Percentiles rank a stretch among this genome's conserved stretches.
These are phyloP conservation scores for Pleurotus salmoneostramineus DNA, from an alignment of 768 basidiomycete species.

Conservation along the genomic window DNA sequence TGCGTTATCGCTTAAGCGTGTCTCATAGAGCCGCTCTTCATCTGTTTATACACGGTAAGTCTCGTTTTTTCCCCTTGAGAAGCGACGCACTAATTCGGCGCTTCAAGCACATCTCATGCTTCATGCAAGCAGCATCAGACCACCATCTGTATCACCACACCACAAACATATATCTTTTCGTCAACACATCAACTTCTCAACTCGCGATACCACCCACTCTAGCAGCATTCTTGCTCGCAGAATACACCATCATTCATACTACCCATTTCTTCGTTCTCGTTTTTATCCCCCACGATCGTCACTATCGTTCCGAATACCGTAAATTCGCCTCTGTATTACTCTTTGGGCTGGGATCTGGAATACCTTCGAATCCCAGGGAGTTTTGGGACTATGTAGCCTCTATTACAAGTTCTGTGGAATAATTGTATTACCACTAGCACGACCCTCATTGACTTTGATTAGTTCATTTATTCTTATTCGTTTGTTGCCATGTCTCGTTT, in stretches of 20 bases:
- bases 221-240: neutral
- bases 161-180: neutral
- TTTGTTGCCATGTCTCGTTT: neutral
- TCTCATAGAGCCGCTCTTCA: neutral
- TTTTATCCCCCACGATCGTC: neutral
- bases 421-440: slow-evolving; percentile 1
- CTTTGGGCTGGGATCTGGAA: slow-evolving; percentile 7
- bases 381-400: slow-evolving; percentile 6
- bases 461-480: neutral
- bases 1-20: slow-evolving; percentile 9
- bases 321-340: slow-evolving; percentile 7
- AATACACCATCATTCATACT: neutral
- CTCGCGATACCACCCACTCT: neutral
- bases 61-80: neutral
- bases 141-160: neutral
- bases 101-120: too few species aligned
- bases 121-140: neutral
- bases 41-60: neutral
- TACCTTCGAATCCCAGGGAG: neutral
- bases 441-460: too few species aligned
- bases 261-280: neutral
- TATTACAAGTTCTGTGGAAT: neutral
- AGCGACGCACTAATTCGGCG: neutral
- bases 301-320: neutral
- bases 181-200: neutral